phyloP scores from a whole-genome alignment of 805 yeast genomes.

The Starmerella kuoi region DNA sequence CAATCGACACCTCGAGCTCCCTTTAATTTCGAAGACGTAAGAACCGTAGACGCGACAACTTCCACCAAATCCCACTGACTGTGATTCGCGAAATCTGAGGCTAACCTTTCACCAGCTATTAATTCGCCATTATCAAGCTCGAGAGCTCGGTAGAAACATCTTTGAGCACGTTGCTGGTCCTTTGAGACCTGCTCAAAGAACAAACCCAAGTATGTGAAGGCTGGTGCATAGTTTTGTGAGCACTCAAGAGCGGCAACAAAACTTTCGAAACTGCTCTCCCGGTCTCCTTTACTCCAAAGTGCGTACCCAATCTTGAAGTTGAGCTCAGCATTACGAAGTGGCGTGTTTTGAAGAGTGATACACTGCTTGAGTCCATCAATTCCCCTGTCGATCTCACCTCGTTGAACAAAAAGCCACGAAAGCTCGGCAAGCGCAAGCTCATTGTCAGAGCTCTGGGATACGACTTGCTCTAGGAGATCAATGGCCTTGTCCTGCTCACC shows the following conservation, averaged over 20 bases:
- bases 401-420: slow-evolving; percentile 63
- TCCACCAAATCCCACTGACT: slow-evolving; percentile 81
- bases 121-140: slow-evolving; percentile 72
- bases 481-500: slow-evolving; percentile 46
- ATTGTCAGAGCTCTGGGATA: slow-evolving; percentile 39
- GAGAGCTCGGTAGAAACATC: slow-evolving; percentile 80
- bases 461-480: slow-evolving; percentile 40
- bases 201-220: slow-evolving; percentile 70
- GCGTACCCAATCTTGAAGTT: slow-evolving; percentile 69
- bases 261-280: slow-evolving; percentile 43
- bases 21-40: slow-evolving; percentile 43
- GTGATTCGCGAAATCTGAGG: slow-evolving; percentile 50
- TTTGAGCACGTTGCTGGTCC: slow-evolving; percentile 60
- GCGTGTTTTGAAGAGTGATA: slow-evolving; percentile 37
- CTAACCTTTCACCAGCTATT: slow-evolving; percentile 59
- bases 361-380: slow-evolving; percentile 32
- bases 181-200: slow-evolving; percentile 48
- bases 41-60: slow-evolving; percentile 51
- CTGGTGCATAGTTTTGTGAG: slow-evolving; percentile 55
- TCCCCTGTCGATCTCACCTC: slow-evolving; percentile 42
- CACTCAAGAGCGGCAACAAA: slow-evolving; percentile 49
- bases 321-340: slow-evolving; percentile 34
- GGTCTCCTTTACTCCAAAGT: slow-evolving; percentile 29
- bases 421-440: slow-evolving; percentile 52
- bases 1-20: slow-evolving; percentile 33